Conservation (phyloP, 2,329 filamentous ascomycete species). For the Emergomyces orientalis region DNA sequence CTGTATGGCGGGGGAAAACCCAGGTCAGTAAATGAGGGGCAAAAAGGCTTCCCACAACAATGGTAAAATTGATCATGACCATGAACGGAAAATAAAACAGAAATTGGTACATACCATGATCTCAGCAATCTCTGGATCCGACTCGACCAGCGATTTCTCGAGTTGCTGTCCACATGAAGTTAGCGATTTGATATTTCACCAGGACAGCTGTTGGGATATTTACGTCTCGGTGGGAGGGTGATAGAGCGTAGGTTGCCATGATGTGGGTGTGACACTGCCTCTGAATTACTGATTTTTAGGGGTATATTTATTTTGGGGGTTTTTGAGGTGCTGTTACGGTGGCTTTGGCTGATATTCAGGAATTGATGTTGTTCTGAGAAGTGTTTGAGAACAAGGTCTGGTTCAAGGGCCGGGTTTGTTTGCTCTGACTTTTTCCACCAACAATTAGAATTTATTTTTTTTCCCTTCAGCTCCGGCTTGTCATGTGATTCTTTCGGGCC, state of each 20-base stretch:
- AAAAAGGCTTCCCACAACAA: neutral
- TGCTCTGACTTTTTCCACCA: neutral
- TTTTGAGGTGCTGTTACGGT: neutral
- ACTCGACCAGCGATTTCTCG: constrained; percentile 85
- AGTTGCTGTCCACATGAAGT: constrained; percentile 59
- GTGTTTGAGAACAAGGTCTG: neutral
- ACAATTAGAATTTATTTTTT: neutral
- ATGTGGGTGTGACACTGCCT: constrained; percentile 14
- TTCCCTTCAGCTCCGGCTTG: neutral
- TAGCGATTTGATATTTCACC: constrained; percentile 19
- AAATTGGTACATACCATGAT: constrained; percentile 67
- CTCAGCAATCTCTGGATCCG: constrained; percentile 85
- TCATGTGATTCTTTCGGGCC: neutral
- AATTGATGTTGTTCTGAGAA: neutral
- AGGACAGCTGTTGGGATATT: constrained; percentile 23
- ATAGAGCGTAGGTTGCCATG: constrained; percentile 52
- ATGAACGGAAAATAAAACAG: constrained; percentile 6
- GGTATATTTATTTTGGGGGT: neutral
- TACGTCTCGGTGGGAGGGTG: constrained; percentile 57
- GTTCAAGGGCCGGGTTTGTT: too few species aligned
- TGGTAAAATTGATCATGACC: neutral
- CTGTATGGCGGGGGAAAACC: constrained; percentile 36
- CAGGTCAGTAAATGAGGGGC: constrained; percentile 7
- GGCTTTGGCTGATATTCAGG: neutral
- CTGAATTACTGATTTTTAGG: neutral